Percentiles rank a stretch among this genome's conserved stretches.
phyloP scores from a whole-genome alignment of 306 rosid genomes.

The Inga laurina region DNA sequence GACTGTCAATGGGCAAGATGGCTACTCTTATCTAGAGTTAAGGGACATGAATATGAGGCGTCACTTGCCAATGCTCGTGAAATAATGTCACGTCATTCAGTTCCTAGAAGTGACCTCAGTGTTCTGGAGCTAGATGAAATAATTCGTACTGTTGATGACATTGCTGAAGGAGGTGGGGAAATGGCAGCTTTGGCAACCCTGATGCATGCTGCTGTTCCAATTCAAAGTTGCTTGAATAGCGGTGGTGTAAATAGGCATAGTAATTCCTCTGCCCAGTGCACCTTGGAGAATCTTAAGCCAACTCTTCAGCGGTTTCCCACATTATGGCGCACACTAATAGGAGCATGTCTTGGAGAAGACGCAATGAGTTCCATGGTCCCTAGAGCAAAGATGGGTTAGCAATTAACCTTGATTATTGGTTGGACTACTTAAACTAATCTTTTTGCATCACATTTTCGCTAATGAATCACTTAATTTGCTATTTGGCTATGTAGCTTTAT shows the following conservation, averaged over 20 bases:
- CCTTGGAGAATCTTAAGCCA: slow-evolving; percentile 91
- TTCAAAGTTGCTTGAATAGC: slow-evolving; percentile 79
- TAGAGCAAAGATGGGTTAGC: slow-evolving; percentile 77
- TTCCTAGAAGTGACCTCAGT: slow-evolving; percentile 63
- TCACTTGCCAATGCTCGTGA: slow-evolving; percentile 89
- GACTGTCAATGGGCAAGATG: slow-evolving; percentile 95
- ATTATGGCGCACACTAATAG: slow-evolving; percentile 78
- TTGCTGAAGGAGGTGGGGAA: slow-evolving; percentile 98
- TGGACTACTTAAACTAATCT: slow-evolving; percentile 26
- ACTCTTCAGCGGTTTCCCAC: slow-evolving; percentile 82
- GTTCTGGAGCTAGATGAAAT: slow-evolving; percentile 76
- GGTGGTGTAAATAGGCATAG: slow-evolving; percentile 79
- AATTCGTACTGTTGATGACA: slow-evolving; percentile 92
- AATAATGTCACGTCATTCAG: slow-evolving; percentile 58
- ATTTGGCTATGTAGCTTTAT: slow-evolving; percentile 55
- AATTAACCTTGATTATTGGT: slow-evolving; percentile 25
- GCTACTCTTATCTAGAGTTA: slow-evolving; percentile 81
- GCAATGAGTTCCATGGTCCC: slow-evolving; percentile 54
- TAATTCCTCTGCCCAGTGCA: slow-evolving; percentile 89
- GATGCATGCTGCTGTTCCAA: slow-evolving; percentile 77
- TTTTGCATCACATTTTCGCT: slow-evolving; percentile 18
- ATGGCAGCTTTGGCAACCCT: slow-evolving; percentile 94
- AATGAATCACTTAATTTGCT: not conserved
- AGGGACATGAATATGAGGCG: slow-evolving; percentile 84
- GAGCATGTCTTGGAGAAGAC: slow-evolving; percentile 83